Base-by-base conservation (phyloP, 768 basidiomycete genomes). In the Tubosaeta sp. region DNA sequence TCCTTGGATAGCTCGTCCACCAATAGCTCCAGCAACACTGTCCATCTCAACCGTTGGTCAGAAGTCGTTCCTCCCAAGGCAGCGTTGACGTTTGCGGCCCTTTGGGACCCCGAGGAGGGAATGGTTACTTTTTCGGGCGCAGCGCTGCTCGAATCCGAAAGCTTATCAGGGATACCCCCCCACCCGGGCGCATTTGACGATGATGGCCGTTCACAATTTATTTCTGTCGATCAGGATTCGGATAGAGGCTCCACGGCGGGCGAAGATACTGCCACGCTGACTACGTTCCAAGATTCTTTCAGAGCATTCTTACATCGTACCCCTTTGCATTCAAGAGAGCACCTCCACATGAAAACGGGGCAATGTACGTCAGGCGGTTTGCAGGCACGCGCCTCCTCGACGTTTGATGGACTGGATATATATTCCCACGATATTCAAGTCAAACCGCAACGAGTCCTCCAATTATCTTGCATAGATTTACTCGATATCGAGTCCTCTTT, bases 71-170 rank as follows among this genome's bases (percentile, higher is more conserved):
- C 81, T 16, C 80, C 82, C 5, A 76, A 79, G 49, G 69, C 77
- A 26, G 81, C 75, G 3, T 68, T 84, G 54, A 80, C 76, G 3
- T 85, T 85, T 57, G 83, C 79, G 5, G 80, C 81, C 6, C 63
- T 83, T 31, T 85, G 78, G 78, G 81, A 82, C 53, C 76, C 78
- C 2, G 75, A 77, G 1, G 76, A 81, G 6, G 83, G 80, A 32
- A 73, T 83, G 57, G 72, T 83, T 53, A 75, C 76, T 31, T 83
- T 84, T 61, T 81, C 81, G 1, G 78, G 76, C 26, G 73, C 78
- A 26, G 65, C 71, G 46, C 72, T 83, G 33, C 65, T 79, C 27
- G 70, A 72, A 34, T 50, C 61, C 16, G 67, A 69, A 17, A 39
- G 54, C 26, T 19, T 17, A 46, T 57, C 57, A 38, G 48, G 45